Evolutionary conservation across 371 early-diverging fungal genomes (phyloP), one percentile per base, ranked within the genome.

Genomic region (Apophysomyces elegans): DNA sequence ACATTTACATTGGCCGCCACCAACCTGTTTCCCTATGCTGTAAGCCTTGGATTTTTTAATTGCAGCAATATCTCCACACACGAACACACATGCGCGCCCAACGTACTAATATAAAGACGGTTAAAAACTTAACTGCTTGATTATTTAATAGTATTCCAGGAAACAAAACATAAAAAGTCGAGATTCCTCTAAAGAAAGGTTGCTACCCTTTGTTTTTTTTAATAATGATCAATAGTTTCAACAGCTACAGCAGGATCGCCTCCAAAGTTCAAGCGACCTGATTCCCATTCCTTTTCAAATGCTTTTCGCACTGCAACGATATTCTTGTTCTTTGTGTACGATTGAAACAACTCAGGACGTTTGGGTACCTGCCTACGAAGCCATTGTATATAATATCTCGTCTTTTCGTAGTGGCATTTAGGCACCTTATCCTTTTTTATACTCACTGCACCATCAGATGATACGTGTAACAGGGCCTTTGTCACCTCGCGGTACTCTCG

Each of bases 401-500:
- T 91, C 61, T 93, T 59, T 77, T 79, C 64, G 78, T 87, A 71
- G 69, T 74, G 60, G 70, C 61, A 46, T 18, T 66, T 38, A 50
- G 56, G 67, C 0, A 18, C 9, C 21, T 21, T n/a, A 2, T 50
- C 21, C 9, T 50, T 50, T n/a, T 16, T 47, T n/a, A 47, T 14
- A 18, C 47, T 47, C 7, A 47, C 47, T 47, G 18, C n/a, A 2
- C 47, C 47, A n/a, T 18, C 18, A 18, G 47, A n/a, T 1, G 47
- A 47, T 47, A 47, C 47, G n/a, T 47, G 13, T 21, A 50, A 13
- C 61, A 89, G 18, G 38, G 74, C 62, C 72, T 86, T 89, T 7
- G 98, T 96, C 7, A 94, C 71, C 70, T 97, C 97, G n/a, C 98
- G 85, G 90, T 95, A 98, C 68, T 98, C 98, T 60, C 98, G 87